Evolutionary conservation across 208 protist genomes (phyloP), one percentile per base, ranked within the genome.

Genomic region (Zelonia costaricensis): DNA sequence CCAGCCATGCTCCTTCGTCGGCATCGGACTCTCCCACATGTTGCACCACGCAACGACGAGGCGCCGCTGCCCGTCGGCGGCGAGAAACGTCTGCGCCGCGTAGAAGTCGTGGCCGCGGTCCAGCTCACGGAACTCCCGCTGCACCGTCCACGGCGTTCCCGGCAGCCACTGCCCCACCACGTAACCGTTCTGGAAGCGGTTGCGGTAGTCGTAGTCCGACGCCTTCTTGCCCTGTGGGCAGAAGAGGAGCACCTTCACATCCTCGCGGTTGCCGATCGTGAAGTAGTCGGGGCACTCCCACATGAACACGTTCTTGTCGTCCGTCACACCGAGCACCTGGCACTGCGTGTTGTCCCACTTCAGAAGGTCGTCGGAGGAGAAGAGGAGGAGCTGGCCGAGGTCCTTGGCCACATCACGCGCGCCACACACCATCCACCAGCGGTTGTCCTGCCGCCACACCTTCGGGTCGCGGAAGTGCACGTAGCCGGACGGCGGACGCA

Each of bases 281-380:
- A 76, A 80, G 39, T 63, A 69, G 62, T 80, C 74, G 12, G 74
- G 74, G 39, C 74, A 80, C 68, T 80, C 74, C 67, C 74, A 80
- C 74, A 80, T 80, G 58, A 80, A 80, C 16, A 74, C 57, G 39
- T 80, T 80, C 58, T 74, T 69, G 54, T 80, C 68, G 15, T 57
- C 57, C 8, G 66, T 72, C 28, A 28, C 6, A 28, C 35, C 49
- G 13, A 76, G 31, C 28, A 80, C 49, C 16, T 55, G 55, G 38
- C 54, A 80, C 27, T 52, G 33, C 28, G 54, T 71, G 18, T 62
- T 52, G 53, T 80, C 57, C 74, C 74, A 80, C 10, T 42, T 1
- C 35, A 53, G 30, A 7, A 74, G 49, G 57, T 71, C 47, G 1
- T 62, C 51, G 1, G 60, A 63, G 25, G 53, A 49, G 74, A 59